Percentiles rank a stretch among this genome's conserved stretches.
phyloP scores from a whole-genome alignment of 2,329 filamentous ascomycete species.

The Trichoderma aggressivum region DNA sequence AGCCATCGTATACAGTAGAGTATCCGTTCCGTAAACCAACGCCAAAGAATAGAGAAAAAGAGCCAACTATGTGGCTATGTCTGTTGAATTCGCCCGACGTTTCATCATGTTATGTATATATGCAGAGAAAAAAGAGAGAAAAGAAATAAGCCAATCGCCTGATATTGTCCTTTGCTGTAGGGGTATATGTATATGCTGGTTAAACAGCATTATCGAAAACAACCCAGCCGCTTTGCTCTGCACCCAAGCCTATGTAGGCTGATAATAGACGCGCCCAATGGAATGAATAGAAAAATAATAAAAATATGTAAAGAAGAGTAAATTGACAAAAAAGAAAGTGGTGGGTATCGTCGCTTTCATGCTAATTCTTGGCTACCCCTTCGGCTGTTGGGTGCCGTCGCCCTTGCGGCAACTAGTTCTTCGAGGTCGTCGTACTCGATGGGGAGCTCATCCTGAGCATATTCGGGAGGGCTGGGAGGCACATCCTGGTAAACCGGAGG shows the following conservation, averaged over 20 bases:
- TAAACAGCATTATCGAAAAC: not conserved
- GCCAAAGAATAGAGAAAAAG: not conserved
- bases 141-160: not conserved
- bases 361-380: slow-evolving; percentile 13
- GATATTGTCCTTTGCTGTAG: slow-evolving; percentile 1
- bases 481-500: slow-evolving; percentile 94
- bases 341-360: not conserved
- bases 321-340: not conserved
- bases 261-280: not conserved
- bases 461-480: slow-evolving; percentile 76
- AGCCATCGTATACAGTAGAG: not conserved
- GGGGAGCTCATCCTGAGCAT: slow-evolving; percentile 40
- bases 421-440: slow-evolving; percentile 41
- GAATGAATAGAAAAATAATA: not conserved
- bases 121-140: not conserved
- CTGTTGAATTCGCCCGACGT: not conserved
- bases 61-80: not conserved
- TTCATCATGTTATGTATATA: not conserved
- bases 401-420: slow-evolving; percentile 28
- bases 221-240: slow-evolving; percentile 1
- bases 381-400: slow-evolving; percentile 19
- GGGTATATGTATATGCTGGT: slow-evolving; percentile 9
- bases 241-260: not conserved
- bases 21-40: not conserved
- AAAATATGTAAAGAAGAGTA: not conserved